Evolutionary conservation across 106 monocot species (phyloP), one percentile per base, ranked within the genome.

Genomic region (Dactylorhiza incarnata): DNA sequence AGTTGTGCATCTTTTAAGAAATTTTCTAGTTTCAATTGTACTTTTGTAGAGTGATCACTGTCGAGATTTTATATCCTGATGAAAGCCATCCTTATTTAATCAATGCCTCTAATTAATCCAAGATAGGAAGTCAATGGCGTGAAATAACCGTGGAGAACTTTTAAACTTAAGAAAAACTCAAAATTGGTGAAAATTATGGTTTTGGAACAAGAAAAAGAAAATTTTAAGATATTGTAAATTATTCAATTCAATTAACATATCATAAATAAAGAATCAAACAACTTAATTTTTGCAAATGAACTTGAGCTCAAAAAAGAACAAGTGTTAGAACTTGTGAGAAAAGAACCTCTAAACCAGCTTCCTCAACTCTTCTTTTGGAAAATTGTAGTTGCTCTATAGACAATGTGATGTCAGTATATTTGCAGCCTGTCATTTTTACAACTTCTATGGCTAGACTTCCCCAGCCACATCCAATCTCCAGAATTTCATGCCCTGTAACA

Each of bases 391-490:
- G 97, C 76, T 99, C 94, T 72, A 84, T 82, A 6, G 97, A 99
- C 52, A 99, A 76, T 48, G 97, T 89, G 76, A 99, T 85, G 72
- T 94, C 97, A 0, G 97, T 99, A 73, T 99, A 99, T 75, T 70
- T 91, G 88, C 97, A 99, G 7, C 97, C 97, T 22, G 84, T 89
- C 79, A 55, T 81, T 73, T 85, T 91, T 45, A 99, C 97, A 24
- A 86, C 71, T 72, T 94, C 89, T 74, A 99, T 85, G 45, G 97
- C 89, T 17, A 99, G 67, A 13, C 84, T 87, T 75, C 94, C 93
- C 94, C 97, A 99, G 10, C 94, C 94, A 72, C 77, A 86, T 37
- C 94, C 97, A 76, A 94, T 99, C 84, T 99, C 97, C 72, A 94
- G 94, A 73, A 99, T 77, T 70, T 99, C 87, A 82, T 99, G 97